Evolutionary conservation across 2,329 filamentous ascomycete species (phyloP).

Genomic region (Calonectria montana): DNA sequence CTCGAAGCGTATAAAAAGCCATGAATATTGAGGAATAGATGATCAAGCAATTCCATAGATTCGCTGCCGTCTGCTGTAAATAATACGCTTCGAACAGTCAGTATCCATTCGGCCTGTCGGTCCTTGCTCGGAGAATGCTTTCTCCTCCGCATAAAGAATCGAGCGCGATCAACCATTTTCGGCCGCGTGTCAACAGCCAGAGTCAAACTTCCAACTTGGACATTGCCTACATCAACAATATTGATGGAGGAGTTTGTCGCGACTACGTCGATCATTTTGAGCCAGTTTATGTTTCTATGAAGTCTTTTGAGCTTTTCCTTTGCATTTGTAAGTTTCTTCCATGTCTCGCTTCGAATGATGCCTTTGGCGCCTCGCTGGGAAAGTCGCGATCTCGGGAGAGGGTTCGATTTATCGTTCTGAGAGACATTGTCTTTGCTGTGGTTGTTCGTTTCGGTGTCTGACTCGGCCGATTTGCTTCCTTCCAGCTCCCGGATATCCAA

Average conservation of each 20-base stretch:
- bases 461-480: conserved; percentile 52
- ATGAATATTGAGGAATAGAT: conserved; percentile 89
- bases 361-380: conserved; percentile 26
- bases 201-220: conserved; percentile 87
- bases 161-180: conserved; percentile 90
- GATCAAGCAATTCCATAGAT: conserved; percentile 88
- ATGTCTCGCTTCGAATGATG: conserved; percentile 74
- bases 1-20: conserved; percentile 87
- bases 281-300: conserved; percentile 88
- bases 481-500: conserved; percentile 79
- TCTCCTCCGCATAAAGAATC: conserved; percentile 85
- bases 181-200: conserved; percentile 90
- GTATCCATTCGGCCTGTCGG: conserved; percentile 91
- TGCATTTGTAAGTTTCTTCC: conserved; percentile 80
- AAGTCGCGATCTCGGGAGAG: conserved; percentile 33
- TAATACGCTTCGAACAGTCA: conserved; percentile 85
- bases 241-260: conserved; percentile 83
- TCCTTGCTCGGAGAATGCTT: conserved; percentile 67
- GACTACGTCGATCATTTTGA: conserved; percentile 89
- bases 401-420: conserved; percentile 38
- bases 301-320: conserved; percentile 90
- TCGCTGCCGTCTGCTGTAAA: conserved; percentile 89
- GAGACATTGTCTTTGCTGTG: conserved; percentile 41
- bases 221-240: conserved; percentile 82
- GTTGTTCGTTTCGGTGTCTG: conserved; percentile 43